These are phyloP conservation scores for Tillandsia fasciculata DNA, from an alignment of 176 grass and related monocot genomes.

Conservation along the genomic window DNA sequence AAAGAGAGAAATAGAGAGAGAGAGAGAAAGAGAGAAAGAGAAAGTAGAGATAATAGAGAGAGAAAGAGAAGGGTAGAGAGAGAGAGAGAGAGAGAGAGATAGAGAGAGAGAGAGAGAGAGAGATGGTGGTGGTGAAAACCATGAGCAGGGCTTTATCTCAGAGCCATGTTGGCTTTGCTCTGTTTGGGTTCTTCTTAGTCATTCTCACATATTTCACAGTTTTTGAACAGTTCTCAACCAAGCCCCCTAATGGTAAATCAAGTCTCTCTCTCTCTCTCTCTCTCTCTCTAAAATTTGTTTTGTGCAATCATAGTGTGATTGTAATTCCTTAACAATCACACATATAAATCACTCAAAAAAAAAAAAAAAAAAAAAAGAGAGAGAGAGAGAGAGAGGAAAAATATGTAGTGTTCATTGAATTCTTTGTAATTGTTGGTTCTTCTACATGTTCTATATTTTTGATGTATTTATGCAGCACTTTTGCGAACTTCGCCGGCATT, in stretches of 20 bases:
- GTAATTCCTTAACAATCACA: no score
- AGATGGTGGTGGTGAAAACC: conserved; percentile 17
- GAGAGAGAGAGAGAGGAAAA: no score
- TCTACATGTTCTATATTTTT: background rate
- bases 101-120: conserved; percentile 28
- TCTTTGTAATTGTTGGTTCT: background rate
- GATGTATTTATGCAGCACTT: conserved; percentile 10
- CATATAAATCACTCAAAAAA: background rate
- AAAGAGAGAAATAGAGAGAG: no score
- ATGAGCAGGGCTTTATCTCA: conserved; percentile 24
- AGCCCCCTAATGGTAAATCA: conserved; percentile 13
- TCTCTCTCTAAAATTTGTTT: background rate
- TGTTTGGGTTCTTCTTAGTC: conserved; percentile 49
- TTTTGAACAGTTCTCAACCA: conserved; percentile 32
- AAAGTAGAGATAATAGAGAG: background rate
- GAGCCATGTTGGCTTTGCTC: conserved; percentile 30
- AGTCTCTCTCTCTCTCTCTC: background rate
- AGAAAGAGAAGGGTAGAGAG: background rate
- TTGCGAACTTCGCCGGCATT: background rate
- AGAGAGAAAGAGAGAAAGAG: no score
- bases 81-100: background rate
- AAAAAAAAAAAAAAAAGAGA: no score
- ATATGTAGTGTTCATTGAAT: conserved; percentile 7
- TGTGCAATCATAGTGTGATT: background rate
- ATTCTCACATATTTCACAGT: conserved; percentile 52